phyloP scores from a whole-genome alignment of 2,329 filamentous ascomycete genomes.

The Paecilomyces sp. region DNA sequence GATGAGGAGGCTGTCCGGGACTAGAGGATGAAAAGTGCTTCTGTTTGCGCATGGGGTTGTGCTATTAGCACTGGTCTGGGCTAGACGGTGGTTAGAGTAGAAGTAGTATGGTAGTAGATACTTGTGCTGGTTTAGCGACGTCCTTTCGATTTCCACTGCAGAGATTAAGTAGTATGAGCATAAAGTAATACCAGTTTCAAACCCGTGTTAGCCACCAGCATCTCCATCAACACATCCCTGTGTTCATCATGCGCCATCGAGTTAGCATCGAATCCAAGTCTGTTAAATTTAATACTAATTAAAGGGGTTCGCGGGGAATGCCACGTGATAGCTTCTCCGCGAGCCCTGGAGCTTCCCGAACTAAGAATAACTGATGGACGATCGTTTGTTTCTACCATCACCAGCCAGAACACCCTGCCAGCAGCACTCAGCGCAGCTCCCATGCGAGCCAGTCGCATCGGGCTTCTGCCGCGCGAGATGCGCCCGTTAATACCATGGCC shows the following conservation, averaged over 20 bases:
- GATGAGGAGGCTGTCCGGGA: conserved; percentile 32
- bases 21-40: conserved; percentile 12
- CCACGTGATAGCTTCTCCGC: not conserved
- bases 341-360: not conserved
- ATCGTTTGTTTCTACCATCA: not conserved
- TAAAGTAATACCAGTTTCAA: not conserved
- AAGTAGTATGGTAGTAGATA: not conserved
- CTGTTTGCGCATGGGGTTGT: not conserved
- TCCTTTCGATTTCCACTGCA: not conserved
- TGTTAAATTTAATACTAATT: not conserved
- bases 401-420: not conserved
- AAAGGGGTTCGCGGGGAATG: not conserved
- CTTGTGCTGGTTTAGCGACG: not conserved
- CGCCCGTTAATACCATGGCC: conserved; percentile 19
- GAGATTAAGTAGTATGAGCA: no score
- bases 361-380: not conserved
- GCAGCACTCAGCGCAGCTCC: conserved; percentile 1
- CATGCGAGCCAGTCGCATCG: conserved; percentile 6
- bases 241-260: not conserved
- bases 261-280: not conserved
- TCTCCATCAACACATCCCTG: not conserved
- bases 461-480: conserved; percentile 11
- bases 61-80: not conserved
- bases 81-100: not conserved
- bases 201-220: not conserved